Conservation (phyloP, 2,329 filamentous ascomycete species). For the Grosmannia clavigera region DNA sequence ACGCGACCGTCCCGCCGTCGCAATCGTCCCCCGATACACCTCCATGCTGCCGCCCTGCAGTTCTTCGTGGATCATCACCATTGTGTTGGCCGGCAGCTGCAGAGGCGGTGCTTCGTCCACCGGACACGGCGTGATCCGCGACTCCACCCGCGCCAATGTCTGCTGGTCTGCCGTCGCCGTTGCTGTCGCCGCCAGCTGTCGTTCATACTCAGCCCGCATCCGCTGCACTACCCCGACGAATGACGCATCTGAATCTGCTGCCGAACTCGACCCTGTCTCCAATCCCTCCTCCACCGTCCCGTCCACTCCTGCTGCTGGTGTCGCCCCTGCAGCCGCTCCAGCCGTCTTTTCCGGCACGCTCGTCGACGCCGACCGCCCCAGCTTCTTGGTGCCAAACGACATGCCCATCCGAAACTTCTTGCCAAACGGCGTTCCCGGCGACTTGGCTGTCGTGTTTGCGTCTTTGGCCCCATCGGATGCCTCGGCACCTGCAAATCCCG, state of each 20-base stretch:
- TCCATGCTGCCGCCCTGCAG: slow-evolving; percentile 62
- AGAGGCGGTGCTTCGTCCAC: slow-evolving; percentile 65
- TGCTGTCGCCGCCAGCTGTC: slow-evolving; percentile 34
- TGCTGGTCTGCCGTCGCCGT: slow-evolving; percentile 18
- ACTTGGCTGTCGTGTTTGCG: slow-evolving; percentile 33
- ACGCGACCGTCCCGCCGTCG: slow-evolving; percentile 46
- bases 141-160: slow-evolving; percentile 43
- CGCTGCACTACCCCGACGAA: slow-evolving; percentile 61
- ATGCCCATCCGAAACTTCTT: slow-evolving; percentile 73
- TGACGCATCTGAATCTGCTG: slow-evolving; percentile 59
- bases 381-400: slow-evolving; percentile 73
- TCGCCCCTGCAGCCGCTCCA: slow-evolving; percentile 32
- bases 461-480: background rate
- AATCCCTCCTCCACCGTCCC: background rate
- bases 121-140: slow-evolving; percentile 54
- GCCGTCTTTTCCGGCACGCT: slow-evolving; percentile 60
- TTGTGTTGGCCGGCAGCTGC: slow-evolving; percentile 52
- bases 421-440: slow-evolving; percentile 53
- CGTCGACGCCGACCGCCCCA: slow-evolving; percentile 55
- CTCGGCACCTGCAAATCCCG: background rate
- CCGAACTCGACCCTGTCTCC: slow-evolving; percentile 29
- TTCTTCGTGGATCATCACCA: slow-evolving; percentile 58
- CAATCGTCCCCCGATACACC: slow-evolving; percentile 82
- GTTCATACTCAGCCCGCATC: slow-evolving; percentile 62
- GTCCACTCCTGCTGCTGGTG: background rate